Conservation (phyloP, 164 flowering plant genomes). For the Nelumbo lutea region DNA sequence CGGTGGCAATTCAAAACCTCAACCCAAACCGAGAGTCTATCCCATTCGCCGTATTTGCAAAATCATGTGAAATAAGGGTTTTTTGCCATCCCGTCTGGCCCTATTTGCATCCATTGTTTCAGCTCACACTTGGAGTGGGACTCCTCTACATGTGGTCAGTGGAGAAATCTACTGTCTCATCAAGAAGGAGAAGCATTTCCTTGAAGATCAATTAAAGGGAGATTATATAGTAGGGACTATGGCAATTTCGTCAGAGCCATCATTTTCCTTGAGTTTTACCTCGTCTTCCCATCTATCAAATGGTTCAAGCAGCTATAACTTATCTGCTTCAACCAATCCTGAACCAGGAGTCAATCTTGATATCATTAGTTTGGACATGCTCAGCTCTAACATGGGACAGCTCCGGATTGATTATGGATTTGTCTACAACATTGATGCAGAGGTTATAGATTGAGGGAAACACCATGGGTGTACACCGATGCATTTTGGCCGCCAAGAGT, state of each 20-base stretch:
- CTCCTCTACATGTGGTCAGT: too few relatives aligned
- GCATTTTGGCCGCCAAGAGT: conserved; percentile 66
- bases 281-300: conserved; percentile 56
- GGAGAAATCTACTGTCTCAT: too few relatives aligned
- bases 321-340: conserved; percentile 15
- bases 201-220: too few relatives aligned
- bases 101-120: too few relatives aligned
- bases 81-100: too few relatives aligned
- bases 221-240: not conserved
- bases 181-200: too few relatives aligned
- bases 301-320: conserved; percentile 30
- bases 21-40: too few relatives aligned
- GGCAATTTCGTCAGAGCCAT: conserved; percentile 32
- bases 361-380: conserved; percentile 44
- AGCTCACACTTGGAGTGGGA: too few relatives aligned
- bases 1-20: too few relatives aligned
- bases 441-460: conserved; percentile 48
- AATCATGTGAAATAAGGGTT: too few relatives aligned
- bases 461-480: conserved; percentile 51
- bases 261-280: conserved; percentile 55
- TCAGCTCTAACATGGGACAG: conserved; percentile 50
- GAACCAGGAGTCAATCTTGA: conserved; percentile 38
- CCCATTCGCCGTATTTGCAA: too few relatives aligned
- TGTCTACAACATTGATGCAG: conserved; percentile 50
- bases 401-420: conserved; percentile 33